Base-by-base conservation (phyloP, 2,329 filamentous ascomycete species). In the Calonectria pseudoturangicola region DNA sequence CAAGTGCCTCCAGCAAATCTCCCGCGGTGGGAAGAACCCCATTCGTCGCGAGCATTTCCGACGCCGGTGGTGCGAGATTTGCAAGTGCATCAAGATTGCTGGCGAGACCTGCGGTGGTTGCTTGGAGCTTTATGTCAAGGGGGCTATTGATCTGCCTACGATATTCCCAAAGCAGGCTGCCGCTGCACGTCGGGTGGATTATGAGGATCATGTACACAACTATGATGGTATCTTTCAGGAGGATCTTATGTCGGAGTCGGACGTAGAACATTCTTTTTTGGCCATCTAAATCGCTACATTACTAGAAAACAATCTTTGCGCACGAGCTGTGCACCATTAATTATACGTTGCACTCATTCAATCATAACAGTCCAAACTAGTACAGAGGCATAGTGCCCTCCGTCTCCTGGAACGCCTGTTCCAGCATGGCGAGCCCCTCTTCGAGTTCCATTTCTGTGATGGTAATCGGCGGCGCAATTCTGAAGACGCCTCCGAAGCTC, bases 391-490 rank as follows among this genome's bases (percentile, higher is more conserved):
- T 51, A 0, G 70, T 60, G 13, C 70, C 70, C 36, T 72, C 60
- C 8, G 66, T 72, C 5, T 66, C 58, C 30, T 43, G 48, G 18
- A 68, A 70, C 27, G 71, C 89, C 76, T 88, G 83, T 76, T 93
- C 91, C 72, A 93, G 83, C 56, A 93, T 88, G 2, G 70, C 76
- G 70, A 93, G 76, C 0, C 90, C 91, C 47, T 86, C 82, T 21
- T 87, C 82, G 54, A 91, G 79, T 80, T 90, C 84, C 58, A 86
- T 83, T 33, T 84, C 84, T 0, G 87, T 87, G 10, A 92, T 88
- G 0, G 89, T 91, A 48, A 93, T 89, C 0, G 91, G 90, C 28
- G 90, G 91, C 6, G 90, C 90, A 64, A 92, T 88, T 13, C 91
- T 83, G 72, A 92, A 91, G 0, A 89, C 86, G 4, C 90, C 91